Evolutionary conservation across 495 filamentous ascomycete species (phyloP), one percentile per base, ranked within the genome.

Genomic region (Aspergillus hancockii): DNA sequence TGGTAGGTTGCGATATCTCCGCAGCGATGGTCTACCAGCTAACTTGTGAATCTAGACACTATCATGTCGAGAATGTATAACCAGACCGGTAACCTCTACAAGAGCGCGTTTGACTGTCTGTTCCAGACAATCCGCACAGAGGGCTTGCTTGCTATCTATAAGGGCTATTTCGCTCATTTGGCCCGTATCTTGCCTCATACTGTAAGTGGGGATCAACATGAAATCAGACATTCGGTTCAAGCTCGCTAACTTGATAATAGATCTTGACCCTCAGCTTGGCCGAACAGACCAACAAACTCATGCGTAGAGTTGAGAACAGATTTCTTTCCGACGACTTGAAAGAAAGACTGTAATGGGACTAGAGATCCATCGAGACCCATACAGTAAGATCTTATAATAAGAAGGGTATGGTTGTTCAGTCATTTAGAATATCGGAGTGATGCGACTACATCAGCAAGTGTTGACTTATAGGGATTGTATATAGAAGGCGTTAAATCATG

Each of bases 61-160:
- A 91, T 99, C 75, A 99, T 99, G 94, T 92, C 89, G 52, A 88
- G 94, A 34, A 89, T 99, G 83, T 99, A 99, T 77, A 99, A 99
- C 79, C 94, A 99, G 74, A 93, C 92, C 54, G 94, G 94, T 30
- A 96, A 97, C 69, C 85, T 98, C 5, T 99, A 99, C 77, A 87
- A 82, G 61, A 88, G 92, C 55, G 90, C 92, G 0, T 91, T 94
- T 59, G 94, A 99, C 75, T 99, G 94, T 71, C 71, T 97, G 45
- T 84, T 80, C 67, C 92, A 96, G 78, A 99, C 94, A 0, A 81
- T 99, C 64, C 85, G 85, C 68, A 96, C 91, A 0, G 94, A 99
- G 70, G 94, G 94, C 22, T 63, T 96, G 25, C 71, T 98, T 30
- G 94, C 94, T 57, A 93, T 99, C 50, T 99, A 99, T 78, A 99